These are phyloP conservation scores for Moniliella sp. DNA, from an alignment of 1,284 basidiomycete genomes.

Conservation along the genomic window DNA sequence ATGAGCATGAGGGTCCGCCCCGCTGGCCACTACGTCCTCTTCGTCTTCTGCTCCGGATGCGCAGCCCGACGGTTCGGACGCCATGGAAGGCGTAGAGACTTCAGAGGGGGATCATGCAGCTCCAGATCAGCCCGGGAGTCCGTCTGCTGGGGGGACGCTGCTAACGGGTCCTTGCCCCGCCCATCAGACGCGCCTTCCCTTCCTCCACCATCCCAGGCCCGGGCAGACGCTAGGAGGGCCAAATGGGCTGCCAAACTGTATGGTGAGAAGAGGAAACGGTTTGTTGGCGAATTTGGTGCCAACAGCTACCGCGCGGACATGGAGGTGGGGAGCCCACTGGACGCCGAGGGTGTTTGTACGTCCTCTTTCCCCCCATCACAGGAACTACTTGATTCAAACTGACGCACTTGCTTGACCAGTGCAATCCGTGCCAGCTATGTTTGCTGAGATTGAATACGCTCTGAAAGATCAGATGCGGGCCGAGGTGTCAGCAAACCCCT, in stretches of 20 bases:
- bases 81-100: background rate
- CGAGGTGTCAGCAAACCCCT: slow-evolving; percentile 52
- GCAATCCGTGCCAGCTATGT: slow-evolving; percentile 8
- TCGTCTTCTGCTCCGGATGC: background rate
- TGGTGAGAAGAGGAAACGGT: background rate
- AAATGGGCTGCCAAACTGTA: background rate
- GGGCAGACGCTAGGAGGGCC: background rate
- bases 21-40: too few species aligned
- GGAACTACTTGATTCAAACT: background rate
- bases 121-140: too few species aligned
- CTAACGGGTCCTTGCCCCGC: too few species aligned
- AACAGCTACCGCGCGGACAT: background rate
- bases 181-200: background rate
- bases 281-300: background rate
- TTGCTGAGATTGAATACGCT: slow-evolving; percentile 9
- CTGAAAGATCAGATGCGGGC: slow-evolving; percentile 10
- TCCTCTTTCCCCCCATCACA: background rate
- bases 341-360: slow-evolving; percentile 1
- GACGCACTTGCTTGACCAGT: background rate
- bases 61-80: background rate
- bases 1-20: slow-evolving; percentile 31
- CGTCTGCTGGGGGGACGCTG: too few species aligned
- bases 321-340: background rate
- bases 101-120: too few species aligned
- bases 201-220: background rate